phyloP scores from a whole-genome alignment of 2,329 filamentous ascomycete genomes.

The Paramyrothecium sp. region DNA sequence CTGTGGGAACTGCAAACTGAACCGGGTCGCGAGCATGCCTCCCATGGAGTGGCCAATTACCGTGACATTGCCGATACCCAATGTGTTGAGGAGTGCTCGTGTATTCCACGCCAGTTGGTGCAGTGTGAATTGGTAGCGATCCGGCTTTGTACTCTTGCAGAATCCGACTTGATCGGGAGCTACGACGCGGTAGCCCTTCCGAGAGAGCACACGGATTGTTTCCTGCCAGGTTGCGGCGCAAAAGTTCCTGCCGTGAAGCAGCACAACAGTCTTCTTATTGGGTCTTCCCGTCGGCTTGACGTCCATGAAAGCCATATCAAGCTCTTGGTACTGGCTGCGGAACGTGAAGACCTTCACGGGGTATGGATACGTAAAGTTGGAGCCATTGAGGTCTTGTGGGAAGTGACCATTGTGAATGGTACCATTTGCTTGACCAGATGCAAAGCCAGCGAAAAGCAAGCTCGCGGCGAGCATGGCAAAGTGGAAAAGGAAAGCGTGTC shows the following conservation, averaged over 20 bases:
- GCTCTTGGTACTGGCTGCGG: conserved; percentile 42
- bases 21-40: conserved; percentile 52
- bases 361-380: conserved; percentile 52
- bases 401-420: conserved; percentile 34
- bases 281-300: conserved; percentile 31
- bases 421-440: conserved; percentile 23
- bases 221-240: conserved; percentile 51
- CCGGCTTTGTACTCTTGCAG: conserved; percentile 55
- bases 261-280: conserved; percentile 41
- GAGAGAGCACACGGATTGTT: conserved; percentile 40
- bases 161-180: conserved; percentile 55
- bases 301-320: conserved; percentile 58
- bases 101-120: conserved; percentile 52
- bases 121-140: conserved; percentile 49
- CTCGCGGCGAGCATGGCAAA: conserved; percentile 10
- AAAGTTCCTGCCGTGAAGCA: conserved; percentile 57
- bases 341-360: conserved; percentile 48
- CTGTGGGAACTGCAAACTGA: conserved; percentile 47
- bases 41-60: conserved; percentile 55
- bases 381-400: conserved; percentile 42
- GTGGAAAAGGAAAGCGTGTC: not conserved
- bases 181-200: conserved; percentile 48
- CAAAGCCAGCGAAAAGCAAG: conserved; percentile 14
- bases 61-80: conserved; percentile 41
- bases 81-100: conserved; percentile 39